These are phyloP conservation scores for Rubus idaeus DNA, from an alignment of 306 rosid species.

Conservation along the genomic window DNA sequence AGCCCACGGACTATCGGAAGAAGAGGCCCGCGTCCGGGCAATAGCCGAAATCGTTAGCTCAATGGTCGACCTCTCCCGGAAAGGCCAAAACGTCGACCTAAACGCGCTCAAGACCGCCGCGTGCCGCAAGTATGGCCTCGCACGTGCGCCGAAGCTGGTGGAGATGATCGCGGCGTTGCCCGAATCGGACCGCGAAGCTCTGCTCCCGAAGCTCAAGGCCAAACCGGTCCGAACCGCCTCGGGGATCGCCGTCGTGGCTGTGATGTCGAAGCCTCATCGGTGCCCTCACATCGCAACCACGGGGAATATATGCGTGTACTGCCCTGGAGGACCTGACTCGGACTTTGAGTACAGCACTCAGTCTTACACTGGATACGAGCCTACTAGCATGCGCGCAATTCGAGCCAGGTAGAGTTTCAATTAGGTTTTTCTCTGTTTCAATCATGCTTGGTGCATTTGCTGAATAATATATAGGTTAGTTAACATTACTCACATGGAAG, in stretches of 20 bases:
- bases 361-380: conserved; percentile 97
- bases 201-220: conserved; percentile 91
- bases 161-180: conserved; percentile 97
- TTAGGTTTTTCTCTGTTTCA: background rate
- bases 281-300: conserved; percentile 98
- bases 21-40: conserved; percentile 92
- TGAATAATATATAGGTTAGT: background rate
- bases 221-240: conserved; percentile 96
- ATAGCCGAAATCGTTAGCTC: conserved; percentile 88
- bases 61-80: conserved; percentile 86
- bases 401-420: conserved; percentile 66
- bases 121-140: conserved; percentile 92
- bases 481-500: background rate
- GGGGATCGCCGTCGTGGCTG: conserved; percentile 95
- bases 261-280: conserved; percentile 96
- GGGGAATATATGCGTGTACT: conserved; percentile 91
- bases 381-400: conserved; percentile 98
- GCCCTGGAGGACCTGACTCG: conserved; percentile 97
- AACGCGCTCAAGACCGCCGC: conserved; percentile 88
- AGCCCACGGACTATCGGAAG: conserved; percentile 80
- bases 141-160: conserved; percentile 93
- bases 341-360: conserved; percentile 97
- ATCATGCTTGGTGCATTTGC: background rate
- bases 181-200: conserved; percentile 75
- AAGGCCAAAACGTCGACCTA: conserved; percentile 82